Conservation (phyloP, 2,329 filamentous ascomycete genomes). For the Alternaria sp. region DNA sequence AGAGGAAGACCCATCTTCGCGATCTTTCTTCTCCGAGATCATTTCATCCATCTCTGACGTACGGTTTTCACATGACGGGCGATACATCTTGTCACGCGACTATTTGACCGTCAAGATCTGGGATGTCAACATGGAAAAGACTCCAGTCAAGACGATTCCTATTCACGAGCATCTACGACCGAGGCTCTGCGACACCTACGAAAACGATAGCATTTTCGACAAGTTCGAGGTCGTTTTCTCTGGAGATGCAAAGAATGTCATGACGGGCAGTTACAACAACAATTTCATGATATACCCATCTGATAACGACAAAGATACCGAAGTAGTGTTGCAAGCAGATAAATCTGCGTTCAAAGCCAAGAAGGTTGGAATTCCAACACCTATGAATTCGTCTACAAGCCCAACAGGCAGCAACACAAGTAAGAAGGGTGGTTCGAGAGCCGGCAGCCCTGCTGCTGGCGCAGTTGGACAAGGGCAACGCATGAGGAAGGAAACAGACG, state of each 20-base stretch:
- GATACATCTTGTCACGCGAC: constrained; percentile 96
- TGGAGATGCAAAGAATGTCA: constrained; percentile 96
- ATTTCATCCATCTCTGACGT: constrained; percentile 99
- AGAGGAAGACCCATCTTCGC: constrained; percentile 95
- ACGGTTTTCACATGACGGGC: constrained; percentile 93
- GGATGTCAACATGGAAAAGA: constrained; percentile 99
- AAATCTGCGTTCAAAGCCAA: constrained; percentile 99
- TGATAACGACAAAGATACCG: constrained; percentile 93
- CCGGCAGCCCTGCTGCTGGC: constrained; percentile 82
- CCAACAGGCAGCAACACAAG: constrained; percentile 71
- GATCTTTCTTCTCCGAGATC: constrained; percentile 99
- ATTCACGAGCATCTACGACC: constrained; percentile 97
- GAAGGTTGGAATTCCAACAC: constrained; percentile 97
- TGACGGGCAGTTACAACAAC: constrained; percentile 99
- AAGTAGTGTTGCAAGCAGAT: constrained; percentile 96
- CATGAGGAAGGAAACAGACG: constrained; percentile 99
- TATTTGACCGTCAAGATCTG: constrained; percentile 99
- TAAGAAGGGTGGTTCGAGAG: constrained; percentile 89
- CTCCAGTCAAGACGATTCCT: constrained; percentile 97
- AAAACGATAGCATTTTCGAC: constrained; percentile 99
- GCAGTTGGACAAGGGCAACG: constrained; percentile 79
- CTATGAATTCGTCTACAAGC: constrained; percentile 85
- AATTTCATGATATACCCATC: constrained; percentile 99
- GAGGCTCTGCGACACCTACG: constrained; percentile 95
- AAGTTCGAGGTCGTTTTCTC: constrained; percentile 99